Percentiles rank a stretch among this genome's conserved stretches.
These are phyloP conservation scores for Phytophthora aleatoria DNA, from an alignment of 352 stramenopile species.

Conservation along the genomic window DNA sequence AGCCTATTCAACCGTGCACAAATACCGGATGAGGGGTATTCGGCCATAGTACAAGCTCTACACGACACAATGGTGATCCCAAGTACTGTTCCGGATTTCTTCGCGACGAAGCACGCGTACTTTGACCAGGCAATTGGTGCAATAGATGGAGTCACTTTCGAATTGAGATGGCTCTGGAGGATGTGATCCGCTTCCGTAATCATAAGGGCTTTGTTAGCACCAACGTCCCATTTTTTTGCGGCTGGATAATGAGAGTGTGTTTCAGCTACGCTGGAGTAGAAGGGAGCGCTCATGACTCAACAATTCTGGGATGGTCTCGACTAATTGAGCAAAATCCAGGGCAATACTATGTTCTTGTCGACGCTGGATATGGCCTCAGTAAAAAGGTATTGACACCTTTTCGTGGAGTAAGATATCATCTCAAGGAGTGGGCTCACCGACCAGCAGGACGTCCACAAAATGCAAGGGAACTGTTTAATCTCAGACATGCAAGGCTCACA, in stretches of 20 bases:
- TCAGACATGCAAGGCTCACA: slow-evolving; percentile 14
- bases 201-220: slow-evolving; percentile 6
- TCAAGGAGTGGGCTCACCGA: slow-evolving; percentile 21
- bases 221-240: neutral
- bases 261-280: slow-evolving; percentile 9
- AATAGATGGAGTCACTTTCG: slow-evolving; percentile 15
- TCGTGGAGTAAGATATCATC: slow-evolving; percentile 18
- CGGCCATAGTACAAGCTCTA: slow-evolving; percentile 3
- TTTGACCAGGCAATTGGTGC: slow-evolving; percentile 8
- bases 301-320: neutral
- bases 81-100: neutral
- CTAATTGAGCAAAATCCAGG: neutral
- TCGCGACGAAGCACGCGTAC: neutral
- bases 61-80: neutral
- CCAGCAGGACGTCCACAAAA: slow-evolving; percentile 4
- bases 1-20: slow-evolving; percentile 12
- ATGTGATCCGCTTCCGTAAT: slow-evolving; percentile 1
- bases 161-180: neutral
- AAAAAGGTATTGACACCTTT: slow-evolving; percentile 8
- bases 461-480: slow-evolving; percentile 24
- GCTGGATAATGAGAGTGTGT: slow-evolving; percentile 2
- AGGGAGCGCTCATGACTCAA: slow-evolving; percentile 14
- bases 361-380: slow-evolving; percentile 17
- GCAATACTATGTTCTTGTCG: slow-evolving; percentile 1
- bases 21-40: slow-evolving; percentile 1